Evolutionary conservation across 192 early-diverging fungal species (phyloP).

Genomic region (Obelidium mucronatum): DNA sequence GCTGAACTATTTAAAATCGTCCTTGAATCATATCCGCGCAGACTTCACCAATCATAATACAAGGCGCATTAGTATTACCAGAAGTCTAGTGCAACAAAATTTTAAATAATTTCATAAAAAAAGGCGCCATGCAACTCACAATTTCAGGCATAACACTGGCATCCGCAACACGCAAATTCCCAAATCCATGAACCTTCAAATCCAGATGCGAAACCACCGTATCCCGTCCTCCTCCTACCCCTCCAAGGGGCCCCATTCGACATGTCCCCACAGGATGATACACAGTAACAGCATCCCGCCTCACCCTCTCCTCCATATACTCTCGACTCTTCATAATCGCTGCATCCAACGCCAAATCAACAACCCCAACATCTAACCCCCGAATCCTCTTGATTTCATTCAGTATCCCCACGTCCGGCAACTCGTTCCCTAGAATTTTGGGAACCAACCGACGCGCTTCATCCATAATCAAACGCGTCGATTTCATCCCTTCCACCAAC

Average conservation of each 20-base stretch:
- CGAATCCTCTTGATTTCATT: slow-evolving; percentile 12
- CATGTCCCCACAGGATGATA: slow-evolving; percentile 39
- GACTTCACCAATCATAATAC: slow-evolving; percentile 34
- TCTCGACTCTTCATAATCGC: not conserved
- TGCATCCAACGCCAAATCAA: not conserved
- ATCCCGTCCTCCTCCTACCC: too few relatives aligned
- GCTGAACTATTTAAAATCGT: not conserved
- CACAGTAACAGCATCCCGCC: slow-evolving; percentile 11
- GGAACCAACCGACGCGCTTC: not conserved
- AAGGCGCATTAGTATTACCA: slow-evolving; percentile 39
- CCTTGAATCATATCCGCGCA: slow-evolving; percentile 33
- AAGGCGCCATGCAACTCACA: not conserved
- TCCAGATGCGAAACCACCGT: slow-evolving; percentile 21
- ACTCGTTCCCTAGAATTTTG: not conserved
- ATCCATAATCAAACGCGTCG: not conserved
- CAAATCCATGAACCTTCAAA: slow-evolving; percentile 30
- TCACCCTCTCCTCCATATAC: slow-evolving; percentile 23
- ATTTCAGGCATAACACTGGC: slow-evolving; percentile 32
- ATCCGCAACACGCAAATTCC: slow-evolving; percentile 35
- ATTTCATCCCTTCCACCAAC: not conserved
- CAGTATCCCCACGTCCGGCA: not conserved
- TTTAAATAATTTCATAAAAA: not conserved
- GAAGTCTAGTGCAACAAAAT: not conserved
- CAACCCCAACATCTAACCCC: not conserved
- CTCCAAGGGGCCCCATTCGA: slow-evolving; percentile 11